Conservation (phyloP, 1,139 yeast genomes). For the Barnettozyma hawaiiensis region DNA sequence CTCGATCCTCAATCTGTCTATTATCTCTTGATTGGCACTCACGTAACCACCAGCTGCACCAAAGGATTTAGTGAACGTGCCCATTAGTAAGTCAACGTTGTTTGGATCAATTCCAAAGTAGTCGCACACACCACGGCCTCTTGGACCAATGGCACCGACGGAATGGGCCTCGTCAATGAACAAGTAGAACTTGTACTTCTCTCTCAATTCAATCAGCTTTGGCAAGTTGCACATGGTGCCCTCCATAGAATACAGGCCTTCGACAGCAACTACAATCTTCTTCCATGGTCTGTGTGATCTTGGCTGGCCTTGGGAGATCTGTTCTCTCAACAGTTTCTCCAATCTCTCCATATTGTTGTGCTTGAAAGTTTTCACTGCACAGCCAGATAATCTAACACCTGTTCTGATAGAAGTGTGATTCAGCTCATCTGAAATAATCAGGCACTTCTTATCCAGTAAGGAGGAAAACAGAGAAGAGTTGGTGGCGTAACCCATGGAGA, state of each 20-base stretch:
- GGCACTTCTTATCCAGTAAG: slow-evolving; percentile 77
- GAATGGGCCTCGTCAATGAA: slow-evolving; percentile 98
- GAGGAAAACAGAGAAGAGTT: slow-evolving; percentile 88
- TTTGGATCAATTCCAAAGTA: slow-evolving; percentile 75
- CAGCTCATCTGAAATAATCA: slow-evolving; percentile 88
- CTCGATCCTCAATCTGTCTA: slow-evolving; percentile 68
- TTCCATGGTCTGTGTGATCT: slow-evolving; percentile 97
- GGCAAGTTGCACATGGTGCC: slow-evolving; percentile 93
- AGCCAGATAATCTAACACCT: slow-evolving; percentile 91
- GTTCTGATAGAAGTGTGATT: slow-evolving; percentile 95
- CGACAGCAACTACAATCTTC: slow-evolving; percentile 87
- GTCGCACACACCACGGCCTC: slow-evolving; percentile 93
- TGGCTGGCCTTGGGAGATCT: slow-evolving; percentile 95
- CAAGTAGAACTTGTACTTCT: slow-evolving; percentile 82
- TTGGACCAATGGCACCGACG: slow-evolving; percentile 94
- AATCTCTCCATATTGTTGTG: slow-evolving; percentile 85
- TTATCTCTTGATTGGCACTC: slow-evolving; percentile 63
- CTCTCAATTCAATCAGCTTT: slow-evolving; percentile 61
- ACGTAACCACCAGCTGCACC: slow-evolving; percentile 99
- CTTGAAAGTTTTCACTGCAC: slow-evolving; percentile 85
- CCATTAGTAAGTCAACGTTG: slow-evolving; percentile 86
- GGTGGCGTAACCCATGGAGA: slow-evolving; percentile 95
- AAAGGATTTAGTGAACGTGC: slow-evolving; percentile 93
- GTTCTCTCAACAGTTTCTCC: slow-evolving; percentile 76
- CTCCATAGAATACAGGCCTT: slow-evolving; percentile 97